Percentiles rank a stretch among this genome's conserved stretches.
These are phyloP conservation scores for Neofusicoccum kwambonambiense DNA, from an alignment of 2,329 filamentous ascomycete species.

Conservation along the genomic window DNA sequence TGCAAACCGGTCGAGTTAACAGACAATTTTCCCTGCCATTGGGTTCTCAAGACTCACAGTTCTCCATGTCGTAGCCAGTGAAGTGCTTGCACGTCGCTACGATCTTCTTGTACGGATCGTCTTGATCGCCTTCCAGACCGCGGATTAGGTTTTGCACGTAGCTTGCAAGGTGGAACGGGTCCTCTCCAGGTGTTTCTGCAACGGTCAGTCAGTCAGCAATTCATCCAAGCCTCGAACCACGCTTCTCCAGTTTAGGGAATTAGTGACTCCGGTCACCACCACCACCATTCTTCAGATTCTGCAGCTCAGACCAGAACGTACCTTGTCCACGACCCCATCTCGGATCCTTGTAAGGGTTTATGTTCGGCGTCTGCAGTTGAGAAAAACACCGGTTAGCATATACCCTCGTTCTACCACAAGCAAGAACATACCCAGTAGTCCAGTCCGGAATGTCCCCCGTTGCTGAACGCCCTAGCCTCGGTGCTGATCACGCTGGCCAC, in stretches of 20 bases:
- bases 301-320: not conserved
- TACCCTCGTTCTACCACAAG: no score
- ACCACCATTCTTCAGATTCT: constrained; percentile 23
- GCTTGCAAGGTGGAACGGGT: constrained; percentile 49
- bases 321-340: constrained; percentile 59
- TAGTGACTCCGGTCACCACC: no score
- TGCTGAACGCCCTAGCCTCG: constrained; percentile 65
- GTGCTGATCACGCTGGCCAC: constrained; percentile 58
- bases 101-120: constrained; percentile 37
- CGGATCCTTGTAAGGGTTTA: constrained; percentile 64
- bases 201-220: not conserved
- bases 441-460: constrained; percentile 53
- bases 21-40: constrained; percentile 20
- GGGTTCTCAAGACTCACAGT: not conserved
- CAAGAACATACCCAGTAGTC: constrained; percentile 50
- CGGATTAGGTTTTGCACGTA: constrained; percentile 54
- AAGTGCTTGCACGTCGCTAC: constrained; percentile 50
- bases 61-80: constrained; percentile 30
- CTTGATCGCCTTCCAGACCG: constrained; percentile 47
- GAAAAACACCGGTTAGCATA: no score
- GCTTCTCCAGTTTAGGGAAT: constrained; percentile 23
- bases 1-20: not conserved
- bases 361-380: constrained; percentile 56
- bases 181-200: constrained; percentile 57
- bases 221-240: no score